These are phyloP conservation scores for Coprinopsis marcescibilis DNA, from an alignment of 768 basidiomycete species.

Conservation along the genomic window DNA sequence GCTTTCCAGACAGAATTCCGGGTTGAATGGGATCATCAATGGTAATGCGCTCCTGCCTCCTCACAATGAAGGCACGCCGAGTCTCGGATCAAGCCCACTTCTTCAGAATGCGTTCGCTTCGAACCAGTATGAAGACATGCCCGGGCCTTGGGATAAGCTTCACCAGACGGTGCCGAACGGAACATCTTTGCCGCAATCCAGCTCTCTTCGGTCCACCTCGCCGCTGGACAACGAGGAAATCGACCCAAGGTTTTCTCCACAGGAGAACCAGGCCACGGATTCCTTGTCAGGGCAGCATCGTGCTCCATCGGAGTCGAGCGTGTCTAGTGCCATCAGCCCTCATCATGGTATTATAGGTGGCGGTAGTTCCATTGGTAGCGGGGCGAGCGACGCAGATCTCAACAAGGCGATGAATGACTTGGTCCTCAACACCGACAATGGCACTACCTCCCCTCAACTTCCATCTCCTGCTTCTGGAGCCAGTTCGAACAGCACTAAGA, in stretches of 20 bases:
- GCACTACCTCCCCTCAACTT: slow-evolving; percentile 64
- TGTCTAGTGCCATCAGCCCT: slow-evolving; percentile 25
- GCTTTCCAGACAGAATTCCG: slow-evolving; percentile 35
- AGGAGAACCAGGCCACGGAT: neutral
- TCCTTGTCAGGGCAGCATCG: slow-evolving; percentile 5
- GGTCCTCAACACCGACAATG: slow-evolving; percentile 48
- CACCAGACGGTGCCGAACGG: slow-evolving; percentile 13
- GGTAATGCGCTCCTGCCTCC: slow-evolving; percentile 14
- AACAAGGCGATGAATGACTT: slow-evolving; percentile 40
- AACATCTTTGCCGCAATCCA: slow-evolving; percentile 29
- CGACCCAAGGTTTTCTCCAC: too few relatives aligned
- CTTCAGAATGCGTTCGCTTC: slow-evolving; percentile 14
- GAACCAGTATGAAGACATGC: slow-evolving; percentile 24
- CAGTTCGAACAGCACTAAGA: slow-evolving; percentile 40
- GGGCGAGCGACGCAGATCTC: slow-evolving; percentile 23
- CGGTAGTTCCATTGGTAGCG: slow-evolving; percentile 15
- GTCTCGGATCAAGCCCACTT: slow-evolving; percentile 19
- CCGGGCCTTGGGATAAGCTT: slow-evolving; percentile 42
- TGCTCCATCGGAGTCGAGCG: slow-evolving; percentile 23
- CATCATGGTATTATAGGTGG: slow-evolving; percentile 17
- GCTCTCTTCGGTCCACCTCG: slow-evolving; percentile 31
- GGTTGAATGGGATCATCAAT: slow-evolving; percentile 16
- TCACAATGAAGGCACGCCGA: slow-evolving; percentile 14
- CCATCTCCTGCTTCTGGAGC: slow-evolving; percentile 71
- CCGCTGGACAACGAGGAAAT: too few relatives aligned